These are phyloP conservation scores for Corymbia calophylla DNA, from an alignment of 441 rosid genomes.

Conservation along the genomic window DNA sequence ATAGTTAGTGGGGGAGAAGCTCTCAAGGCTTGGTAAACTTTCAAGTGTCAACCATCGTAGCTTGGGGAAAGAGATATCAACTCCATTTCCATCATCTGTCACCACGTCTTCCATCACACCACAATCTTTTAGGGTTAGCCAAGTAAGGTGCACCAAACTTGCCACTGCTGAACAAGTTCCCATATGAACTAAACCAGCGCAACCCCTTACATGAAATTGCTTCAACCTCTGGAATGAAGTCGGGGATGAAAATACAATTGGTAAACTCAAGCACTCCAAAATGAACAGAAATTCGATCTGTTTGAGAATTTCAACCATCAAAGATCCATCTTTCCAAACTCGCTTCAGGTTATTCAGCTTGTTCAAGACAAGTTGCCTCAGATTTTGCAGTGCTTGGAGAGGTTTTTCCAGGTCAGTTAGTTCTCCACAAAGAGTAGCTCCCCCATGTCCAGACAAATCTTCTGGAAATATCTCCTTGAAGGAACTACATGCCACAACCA, in stretches of 20 bases:
- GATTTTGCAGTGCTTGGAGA: fast-evolving
- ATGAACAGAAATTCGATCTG: fast-evolving
- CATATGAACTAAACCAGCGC: no score
- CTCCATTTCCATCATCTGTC: no score
- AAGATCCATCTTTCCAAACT: no score
- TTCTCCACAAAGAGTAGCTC: fast-evolving
- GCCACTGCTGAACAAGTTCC: no score
- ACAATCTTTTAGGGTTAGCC: fast-evolving
- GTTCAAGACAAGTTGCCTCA: fast-evolving
- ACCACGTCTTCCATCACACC: fast-evolving
- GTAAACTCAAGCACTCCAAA: fast-evolving
- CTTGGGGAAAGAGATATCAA: fast-evolving
- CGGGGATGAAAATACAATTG: fast-evolving
- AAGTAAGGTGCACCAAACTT: fast-evolving
- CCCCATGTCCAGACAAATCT: no score
- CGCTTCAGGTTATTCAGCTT: fast-evolving
- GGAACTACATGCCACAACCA: fast-evolving
- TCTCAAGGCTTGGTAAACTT: no score
- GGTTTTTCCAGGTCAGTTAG: fast-evolving
- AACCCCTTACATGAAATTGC: fast-evolving
- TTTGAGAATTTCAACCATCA: no score
- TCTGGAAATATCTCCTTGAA: no score
- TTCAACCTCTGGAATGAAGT: no score
- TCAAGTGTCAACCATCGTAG: fast-evolving
- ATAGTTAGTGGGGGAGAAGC: fast-evolving